Base-by-base conservation (phyloP, 371 early-diverging fungal genomes). In the Mycotypha africana region DNA sequence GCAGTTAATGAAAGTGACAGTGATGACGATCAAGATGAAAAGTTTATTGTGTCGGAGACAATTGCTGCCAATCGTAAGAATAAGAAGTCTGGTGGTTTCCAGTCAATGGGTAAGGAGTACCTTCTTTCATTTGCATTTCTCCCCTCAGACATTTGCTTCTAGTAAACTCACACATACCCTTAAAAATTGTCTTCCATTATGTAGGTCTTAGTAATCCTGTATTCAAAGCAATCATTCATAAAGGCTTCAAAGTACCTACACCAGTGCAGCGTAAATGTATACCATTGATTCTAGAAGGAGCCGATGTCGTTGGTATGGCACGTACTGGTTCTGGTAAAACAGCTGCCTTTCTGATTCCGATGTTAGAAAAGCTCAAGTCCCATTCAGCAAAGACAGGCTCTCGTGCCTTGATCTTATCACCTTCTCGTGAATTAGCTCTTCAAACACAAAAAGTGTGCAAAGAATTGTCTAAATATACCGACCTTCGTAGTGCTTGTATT, bases 251-350 rank as follows among this genome's bases (percentile, higher is more conserved):
- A 55, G 84, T 94, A 11, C 99, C 99, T 19, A 99, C 99, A 16
- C 99, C 99, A 0, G 97, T 99, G 58, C 99, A 99, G 70, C 85
- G 99, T 53, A 94, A 93, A 64, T 79, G 89, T 33, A 95, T 99
- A 43, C 99, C 97, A 15, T 62, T 89, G 41, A 82, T 96, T 33
- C 69, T 97, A 62, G 80, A 91, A 47, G 93, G 94, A 19, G 67
- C 85, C 15, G 99, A 98, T 73, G 86, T 99, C 0, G 91, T 99
- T 1, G 99, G 90, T 48, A 94, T 98, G 92, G 98, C 99, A 5
- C 81, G 96, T 31, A 99, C 99, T 0, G 99, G 99, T 58, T 92
- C 93, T 28, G 99, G 99, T 38, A 99, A 99, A 62, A 98, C 98
- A 0, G 93, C 99, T 2, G 94, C 99, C 0, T 99, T 97, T 68